phyloP scores from a whole-genome alignment of 164 flowering plant genomes.

The Platanus orientalis region DNA sequence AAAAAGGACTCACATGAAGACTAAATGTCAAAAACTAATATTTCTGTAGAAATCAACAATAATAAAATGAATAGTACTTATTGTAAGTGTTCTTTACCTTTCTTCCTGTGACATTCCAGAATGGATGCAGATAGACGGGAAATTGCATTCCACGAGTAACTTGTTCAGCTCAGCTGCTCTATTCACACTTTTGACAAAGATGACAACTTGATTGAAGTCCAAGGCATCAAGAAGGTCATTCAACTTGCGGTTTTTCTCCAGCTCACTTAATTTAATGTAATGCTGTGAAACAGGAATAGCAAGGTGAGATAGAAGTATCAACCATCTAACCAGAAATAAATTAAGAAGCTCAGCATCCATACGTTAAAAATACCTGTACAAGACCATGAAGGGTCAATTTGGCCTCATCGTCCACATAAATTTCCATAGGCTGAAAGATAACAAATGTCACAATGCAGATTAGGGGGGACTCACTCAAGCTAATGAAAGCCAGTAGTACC shows the following conservation, averaged over 20 bases:
- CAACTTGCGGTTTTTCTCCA: constrained; percentile 94
- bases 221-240: constrained; percentile 97
- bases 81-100: constrained; percentile 40
- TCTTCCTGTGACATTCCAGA: constrained; percentile 99
- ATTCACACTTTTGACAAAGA: constrained; percentile 89
- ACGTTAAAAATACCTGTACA: constrained; percentile 63
- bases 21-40: too few relatives aligned
- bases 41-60: background rate
- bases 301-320: background rate
- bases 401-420: constrained; percentile 98
- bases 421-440: constrained; percentile 99
- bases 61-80: too few relatives aligned
- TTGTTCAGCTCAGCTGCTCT: constrained; percentile 97
- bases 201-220: constrained; percentile 99
- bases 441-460: constrained; percentile 66
- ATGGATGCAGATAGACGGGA: constrained; percentile 95
- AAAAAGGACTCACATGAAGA: too few relatives aligned
- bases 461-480: constrained; percentile 56
- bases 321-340: background rate
- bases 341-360: background rate
- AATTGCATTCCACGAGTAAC: constrained; percentile 88
- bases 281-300: constrained; percentile 51
- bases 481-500: constrained; percentile 54
- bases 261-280: constrained; percentile 90
- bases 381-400: constrained; percentile 98